These are phyloP conservation scores for Rhizopus arrhizus DNA, from an alignment of 371 early-diverging fungal genomes.

Conservation along the genomic window DNA sequence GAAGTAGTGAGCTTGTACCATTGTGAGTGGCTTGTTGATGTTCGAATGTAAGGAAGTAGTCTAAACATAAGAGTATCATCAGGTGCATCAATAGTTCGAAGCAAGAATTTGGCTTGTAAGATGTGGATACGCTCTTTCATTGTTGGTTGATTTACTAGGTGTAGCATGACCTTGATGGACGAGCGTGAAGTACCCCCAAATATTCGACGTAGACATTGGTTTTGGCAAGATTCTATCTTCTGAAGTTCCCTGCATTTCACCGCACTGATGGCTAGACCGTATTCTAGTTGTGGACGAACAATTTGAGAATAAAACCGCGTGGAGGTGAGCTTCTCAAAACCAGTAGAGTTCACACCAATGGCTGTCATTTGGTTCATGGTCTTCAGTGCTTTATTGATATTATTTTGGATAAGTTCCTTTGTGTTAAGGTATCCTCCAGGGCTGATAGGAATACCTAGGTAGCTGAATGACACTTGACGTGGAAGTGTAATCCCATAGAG, in stretches of 20 bases:
- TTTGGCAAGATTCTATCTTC: conserved; percentile 10
- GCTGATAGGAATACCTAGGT: no score
- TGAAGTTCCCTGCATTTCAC: background rate
- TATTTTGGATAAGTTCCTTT: no score
- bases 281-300: conserved; percentile 21
- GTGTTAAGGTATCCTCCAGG: no score
- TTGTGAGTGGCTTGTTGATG: no score
- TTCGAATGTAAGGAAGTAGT: background rate
- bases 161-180: conserved; percentile 12
- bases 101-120: conserved; percentile 11
- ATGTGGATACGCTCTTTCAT: background rate
- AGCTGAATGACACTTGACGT: no score
- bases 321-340: background rate
- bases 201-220: conserved; percentile 10
- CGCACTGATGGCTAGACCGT: conserved; percentile 18
- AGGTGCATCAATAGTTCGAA: background rate
- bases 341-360: background rate
- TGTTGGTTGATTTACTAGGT: conserved; percentile 11
- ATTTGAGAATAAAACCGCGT: conserved; percentile 10
- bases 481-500: no score
- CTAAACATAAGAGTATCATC: background rate
- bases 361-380: no score
- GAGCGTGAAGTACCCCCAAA: conserved; percentile 9
- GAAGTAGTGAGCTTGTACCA: no score
- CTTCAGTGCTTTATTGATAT: no score